phyloP scores from a whole-genome alignment of 345 rosid species.

The Draba incana region DNA sequence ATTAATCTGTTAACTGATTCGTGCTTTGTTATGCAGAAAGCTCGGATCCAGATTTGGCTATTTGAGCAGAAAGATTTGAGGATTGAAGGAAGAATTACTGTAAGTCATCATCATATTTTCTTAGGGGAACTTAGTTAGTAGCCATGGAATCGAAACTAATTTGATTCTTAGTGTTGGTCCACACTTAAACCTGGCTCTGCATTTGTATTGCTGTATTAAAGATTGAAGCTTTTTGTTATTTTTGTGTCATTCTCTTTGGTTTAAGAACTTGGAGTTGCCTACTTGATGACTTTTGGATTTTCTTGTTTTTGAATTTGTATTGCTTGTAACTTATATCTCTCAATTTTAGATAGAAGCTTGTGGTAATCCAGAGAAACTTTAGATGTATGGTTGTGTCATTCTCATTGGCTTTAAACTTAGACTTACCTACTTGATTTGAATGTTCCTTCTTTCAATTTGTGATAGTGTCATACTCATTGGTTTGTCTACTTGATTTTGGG shows the following conservation, averaged over 20 bases:
- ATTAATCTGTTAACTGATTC: neutral
- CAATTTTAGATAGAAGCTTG: neutral
- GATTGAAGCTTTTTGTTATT: neutral
- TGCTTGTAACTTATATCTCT: neutral
- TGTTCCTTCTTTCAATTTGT: neutral
- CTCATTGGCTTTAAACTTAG: neutral
- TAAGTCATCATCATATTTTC: constrained; percentile 26
- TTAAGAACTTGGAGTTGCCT: neutral
- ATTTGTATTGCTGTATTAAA: neutral
- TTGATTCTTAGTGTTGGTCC: constrained; percentile 3
- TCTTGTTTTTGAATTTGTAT: too few relatives aligned
- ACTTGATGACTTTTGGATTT: neutral
- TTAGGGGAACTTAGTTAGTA: neutral
- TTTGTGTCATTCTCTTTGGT: neutral
- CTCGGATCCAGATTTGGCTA: constrained; percentile 96
- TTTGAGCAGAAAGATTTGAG: constrained; percentile 95
- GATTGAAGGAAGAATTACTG: constrained; percentile 71
- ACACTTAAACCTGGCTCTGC: neutral
- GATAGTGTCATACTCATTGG: neutral
- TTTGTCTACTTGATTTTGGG: neutral
- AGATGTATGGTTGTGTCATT: constrained; percentile 10
- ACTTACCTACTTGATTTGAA: constrained; percentile 1
- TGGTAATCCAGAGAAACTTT: neutral
- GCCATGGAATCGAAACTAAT: constrained; percentile 4
- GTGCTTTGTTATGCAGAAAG: constrained; percentile 58